These are phyloP conservation scores for Monosporascus ibericus DNA, from an alignment of 2,329 filamentous ascomycete genomes.

Conservation along the genomic window DNA sequence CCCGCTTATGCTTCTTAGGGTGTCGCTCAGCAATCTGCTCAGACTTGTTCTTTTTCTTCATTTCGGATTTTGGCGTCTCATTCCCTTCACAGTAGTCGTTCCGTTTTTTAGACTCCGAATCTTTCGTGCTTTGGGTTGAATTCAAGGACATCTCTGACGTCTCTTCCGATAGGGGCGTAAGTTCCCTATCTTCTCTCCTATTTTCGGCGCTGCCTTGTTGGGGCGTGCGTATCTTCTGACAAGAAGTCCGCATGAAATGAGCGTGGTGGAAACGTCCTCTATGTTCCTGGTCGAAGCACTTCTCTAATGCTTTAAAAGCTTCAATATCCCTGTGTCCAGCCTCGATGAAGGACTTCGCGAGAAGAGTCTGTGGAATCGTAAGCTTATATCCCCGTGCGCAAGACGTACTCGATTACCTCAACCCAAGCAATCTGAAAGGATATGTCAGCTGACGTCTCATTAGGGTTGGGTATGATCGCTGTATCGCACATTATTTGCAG, in stretches of 20 bases:
- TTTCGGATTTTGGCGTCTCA: slow-evolving; percentile 15
- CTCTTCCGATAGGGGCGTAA: slow-evolving; percentile 24
- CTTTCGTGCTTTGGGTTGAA: slow-evolving; percentile 9
- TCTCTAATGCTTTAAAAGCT: slow-evolving; percentile 56
- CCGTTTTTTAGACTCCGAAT: slow-evolving; percentile 13
- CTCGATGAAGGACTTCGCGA: slow-evolving; percentile 61
- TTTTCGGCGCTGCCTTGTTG: slow-evolving; percentile 21
- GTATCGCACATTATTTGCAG: slow-evolving; percentile 39
- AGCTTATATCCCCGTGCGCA: slow-evolving; percentile 4
- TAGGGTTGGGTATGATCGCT: slow-evolving; percentile 1
- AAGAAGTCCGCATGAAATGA: slow-evolving; percentile 56
- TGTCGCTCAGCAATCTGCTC: slow-evolving; percentile 31
- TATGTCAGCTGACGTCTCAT: slow-evolving; percentile 12
- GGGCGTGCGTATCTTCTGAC: slow-evolving; percentile 41
- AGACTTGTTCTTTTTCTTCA: slow-evolving; percentile 30
- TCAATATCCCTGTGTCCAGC: slow-evolving; percentile 56
- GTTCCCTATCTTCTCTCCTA: slow-evolving; percentile 25
- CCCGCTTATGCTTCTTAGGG: slow-evolving; percentile 25
- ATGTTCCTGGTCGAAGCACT: slow-evolving; percentile 57
- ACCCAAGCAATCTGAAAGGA: slow-evolving; percentile 50
- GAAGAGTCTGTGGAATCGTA: slow-evolving; percentile 33
- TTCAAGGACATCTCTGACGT: slow-evolving; percentile 16
- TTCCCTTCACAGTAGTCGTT: slow-evolving; percentile 14
- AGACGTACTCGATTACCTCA: slow-evolving; percentile 32
- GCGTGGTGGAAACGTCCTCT: slow-evolving; percentile 52